phyloP scores from a whole-genome alignment of 2,329 filamentous ascomycete genomes.

The Ceratocystis eucalypticola region DNA sequence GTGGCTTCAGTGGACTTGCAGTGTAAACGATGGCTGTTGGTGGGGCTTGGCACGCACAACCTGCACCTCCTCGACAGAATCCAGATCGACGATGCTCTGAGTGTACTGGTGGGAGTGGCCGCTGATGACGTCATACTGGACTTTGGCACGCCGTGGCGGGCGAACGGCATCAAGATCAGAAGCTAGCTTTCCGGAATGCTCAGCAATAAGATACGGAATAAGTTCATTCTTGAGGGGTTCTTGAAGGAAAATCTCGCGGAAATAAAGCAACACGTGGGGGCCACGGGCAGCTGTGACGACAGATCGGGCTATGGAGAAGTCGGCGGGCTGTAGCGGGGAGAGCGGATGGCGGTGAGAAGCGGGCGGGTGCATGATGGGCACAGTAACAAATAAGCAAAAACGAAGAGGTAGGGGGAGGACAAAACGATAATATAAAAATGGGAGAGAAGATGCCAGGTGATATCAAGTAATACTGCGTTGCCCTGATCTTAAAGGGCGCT shows the following conservation, averaged over 20 bases:
- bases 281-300: conserved; percentile 23
- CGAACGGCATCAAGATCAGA: conserved; percentile 24
- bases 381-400: background rate
- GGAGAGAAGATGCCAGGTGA: background rate
- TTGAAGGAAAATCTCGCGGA: conserved; percentile 49
- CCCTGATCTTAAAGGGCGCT: too few species aligned
- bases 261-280: conserved; percentile 26
- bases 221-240: conserved; percentile 48
- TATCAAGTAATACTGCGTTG: too few species aligned
- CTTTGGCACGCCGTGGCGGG: conserved; percentile 34
- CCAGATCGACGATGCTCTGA: conserved; percentile 30
- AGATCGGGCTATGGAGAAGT: conserved; percentile 37
- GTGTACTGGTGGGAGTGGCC: conserved; percentile 25
- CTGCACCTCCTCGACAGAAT: conserved; percentile 19
- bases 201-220: conserved; percentile 43
- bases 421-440: background rate
- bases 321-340: conserved; percentile 35
- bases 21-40: conserved; percentile 29
- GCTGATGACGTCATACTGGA: conserved; percentile 33
- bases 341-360: conserved; percentile 30
- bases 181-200: conserved; percentile 39
- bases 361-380: background rate
- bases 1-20: conserved; percentile 21
- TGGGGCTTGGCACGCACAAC: conserved; percentile 21
- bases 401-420: background rate